A percentile compares a stretch with the other conserved stretches of the same genome.
Evolutionary conservation across 768 basidiomycete genomes (phyloP).

Genomic region (Rhizopogon salebrosus): DNA sequence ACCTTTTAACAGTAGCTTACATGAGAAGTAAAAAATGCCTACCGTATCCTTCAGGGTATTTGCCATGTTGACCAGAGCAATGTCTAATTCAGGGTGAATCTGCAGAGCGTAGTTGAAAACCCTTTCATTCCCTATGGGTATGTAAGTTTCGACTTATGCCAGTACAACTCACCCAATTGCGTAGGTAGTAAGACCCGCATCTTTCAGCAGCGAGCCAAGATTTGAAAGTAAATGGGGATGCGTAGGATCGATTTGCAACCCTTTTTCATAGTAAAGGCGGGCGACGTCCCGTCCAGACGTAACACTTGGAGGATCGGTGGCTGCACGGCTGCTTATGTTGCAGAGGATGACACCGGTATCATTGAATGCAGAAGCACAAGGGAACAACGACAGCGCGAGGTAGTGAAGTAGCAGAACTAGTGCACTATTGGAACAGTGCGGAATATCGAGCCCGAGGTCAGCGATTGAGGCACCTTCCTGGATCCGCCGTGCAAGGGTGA

Average conservation of each 20-base stretch:
- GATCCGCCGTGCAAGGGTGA: constrained; percentile 41
- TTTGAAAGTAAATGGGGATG: constrained; percentile 49
- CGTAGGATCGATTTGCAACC: constrained; percentile 37
- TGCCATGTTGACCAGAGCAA: constrained; percentile 47
- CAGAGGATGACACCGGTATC: constrained; percentile 47
- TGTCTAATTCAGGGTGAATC: constrained; percentile 42
- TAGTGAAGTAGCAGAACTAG: constrained; percentile 43
- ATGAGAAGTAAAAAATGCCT: constrained; percentile 2
- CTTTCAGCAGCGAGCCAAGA: constrained; percentile 45
- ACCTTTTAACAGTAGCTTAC: neutral
- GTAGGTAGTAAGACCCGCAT: constrained; percentile 35
- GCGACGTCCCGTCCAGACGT: constrained; percentile 32
- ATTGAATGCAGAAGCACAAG: constrained; percentile 42
- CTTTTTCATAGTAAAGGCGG: constrained; percentile 38
- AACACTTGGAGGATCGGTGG: constrained; percentile 15
- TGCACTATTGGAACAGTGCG: constrained; percentile 29
- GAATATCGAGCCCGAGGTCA: constrained; percentile 19
- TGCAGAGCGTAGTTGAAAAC: constrained; percentile 36
- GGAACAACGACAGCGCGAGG: constrained; percentile 38
- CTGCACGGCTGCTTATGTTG: constrained; percentile 21
- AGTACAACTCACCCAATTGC: constrained; percentile 34
- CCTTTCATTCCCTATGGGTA: constrained; percentile 16
- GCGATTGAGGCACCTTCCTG: constrained; percentile 28
- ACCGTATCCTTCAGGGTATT: constrained; percentile 48
- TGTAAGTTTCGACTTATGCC: neutral